phyloP scores from a whole-genome alignment of 2,329 filamentous ascomycete species.

The Aspergillus pseudoglaucus region DNA sequence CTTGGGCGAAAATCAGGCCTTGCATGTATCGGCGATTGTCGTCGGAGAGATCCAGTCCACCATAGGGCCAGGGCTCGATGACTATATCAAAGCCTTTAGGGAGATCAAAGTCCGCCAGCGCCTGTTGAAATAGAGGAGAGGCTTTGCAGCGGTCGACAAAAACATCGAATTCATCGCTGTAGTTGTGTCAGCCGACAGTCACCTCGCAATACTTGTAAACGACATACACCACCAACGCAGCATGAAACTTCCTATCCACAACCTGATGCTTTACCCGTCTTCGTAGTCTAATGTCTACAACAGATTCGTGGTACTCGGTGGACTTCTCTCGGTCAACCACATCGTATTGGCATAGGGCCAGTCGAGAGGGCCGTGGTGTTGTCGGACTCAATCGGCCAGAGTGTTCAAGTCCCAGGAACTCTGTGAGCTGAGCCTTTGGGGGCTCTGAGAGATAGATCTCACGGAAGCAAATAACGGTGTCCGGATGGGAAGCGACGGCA shows the following conservation, averaged over 20 bases:
- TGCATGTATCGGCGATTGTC: slow-evolving; percentile 49
- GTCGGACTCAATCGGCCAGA: slow-evolving; percentile 33
- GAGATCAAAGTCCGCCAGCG: slow-evolving; percentile 46
- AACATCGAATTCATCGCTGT: slow-evolving; percentile 42
- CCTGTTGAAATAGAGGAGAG: slow-evolving; percentile 48
- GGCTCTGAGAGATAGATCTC: slow-evolving; percentile 49
- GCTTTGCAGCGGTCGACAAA: slow-evolving; percentile 46
- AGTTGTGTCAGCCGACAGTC: background rate
- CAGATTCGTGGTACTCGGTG: slow-evolving; percentile 50
- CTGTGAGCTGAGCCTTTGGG: slow-evolving; percentile 42
- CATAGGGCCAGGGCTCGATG: slow-evolving; percentile 53
- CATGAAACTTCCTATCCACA: slow-evolving; percentile 44
- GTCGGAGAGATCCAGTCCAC: slow-evolving; percentile 44
- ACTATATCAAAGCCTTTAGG: slow-evolving; percentile 52
- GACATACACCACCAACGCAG: slow-evolving; percentile 41
- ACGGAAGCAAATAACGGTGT: slow-evolving; percentile 37
- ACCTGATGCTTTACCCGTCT: slow-evolving; percentile 40
- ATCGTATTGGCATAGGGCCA: slow-evolving; percentile 52
- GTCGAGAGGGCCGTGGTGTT: slow-evolving; percentile 42
- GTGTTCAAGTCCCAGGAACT: slow-evolving; percentile 46
- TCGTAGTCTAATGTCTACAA: slow-evolving; percentile 43
- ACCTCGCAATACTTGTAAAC: background rate
- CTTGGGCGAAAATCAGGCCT: slow-evolving; percentile 45
- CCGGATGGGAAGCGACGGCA: slow-evolving; percentile 21
- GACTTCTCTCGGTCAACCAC: slow-evolving; percentile 47